Conservation (phyloP, 2,329 filamentous ascomycete species). For the Aspergillus luchuensis region DNA sequence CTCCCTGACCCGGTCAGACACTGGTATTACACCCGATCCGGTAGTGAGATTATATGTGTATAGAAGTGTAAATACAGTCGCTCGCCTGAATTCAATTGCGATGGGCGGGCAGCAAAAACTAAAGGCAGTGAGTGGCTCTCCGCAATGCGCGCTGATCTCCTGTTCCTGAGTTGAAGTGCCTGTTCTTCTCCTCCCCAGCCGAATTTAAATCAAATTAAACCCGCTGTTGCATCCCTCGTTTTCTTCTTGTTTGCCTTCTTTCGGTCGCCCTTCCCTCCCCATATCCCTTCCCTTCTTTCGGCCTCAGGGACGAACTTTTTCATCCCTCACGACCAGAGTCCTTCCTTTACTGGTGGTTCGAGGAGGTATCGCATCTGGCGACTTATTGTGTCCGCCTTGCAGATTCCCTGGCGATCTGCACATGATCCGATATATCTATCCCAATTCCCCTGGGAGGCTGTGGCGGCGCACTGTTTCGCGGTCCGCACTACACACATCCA, state of each 20-base stretch:
- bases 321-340: not conserved
- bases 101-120: not conserved
- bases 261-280: not conserved
- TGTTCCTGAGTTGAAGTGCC: not conserved
- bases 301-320: not conserved
- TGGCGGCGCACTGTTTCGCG: not conserved
- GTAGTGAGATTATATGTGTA: not conserved
- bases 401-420: slow-evolving; percentile 8
- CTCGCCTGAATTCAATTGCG: not conserved
- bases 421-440: slow-evolving; percentile 4
- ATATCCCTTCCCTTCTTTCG: not conserved
- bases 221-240: not conserved
- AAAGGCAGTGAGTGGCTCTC: not conserved
- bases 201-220: not conserved
- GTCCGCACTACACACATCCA: not conserved
- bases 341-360: not conserved
- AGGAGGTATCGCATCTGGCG: not conserved
- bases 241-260: not conserved
- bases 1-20: not conserved
- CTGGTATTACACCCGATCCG: not conserved
- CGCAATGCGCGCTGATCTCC: slow-evolving; percentile 3
- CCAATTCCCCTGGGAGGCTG: slow-evolving; percentile 8
- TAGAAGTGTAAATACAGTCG: not conserved
- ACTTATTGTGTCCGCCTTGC: slow-evolving; percentile 6
- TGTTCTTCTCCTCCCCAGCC: not conserved